phyloP scores from a whole-genome alignment of 495 filamentous ascomycete genomes.

The Peziza echinospora region DNA sequence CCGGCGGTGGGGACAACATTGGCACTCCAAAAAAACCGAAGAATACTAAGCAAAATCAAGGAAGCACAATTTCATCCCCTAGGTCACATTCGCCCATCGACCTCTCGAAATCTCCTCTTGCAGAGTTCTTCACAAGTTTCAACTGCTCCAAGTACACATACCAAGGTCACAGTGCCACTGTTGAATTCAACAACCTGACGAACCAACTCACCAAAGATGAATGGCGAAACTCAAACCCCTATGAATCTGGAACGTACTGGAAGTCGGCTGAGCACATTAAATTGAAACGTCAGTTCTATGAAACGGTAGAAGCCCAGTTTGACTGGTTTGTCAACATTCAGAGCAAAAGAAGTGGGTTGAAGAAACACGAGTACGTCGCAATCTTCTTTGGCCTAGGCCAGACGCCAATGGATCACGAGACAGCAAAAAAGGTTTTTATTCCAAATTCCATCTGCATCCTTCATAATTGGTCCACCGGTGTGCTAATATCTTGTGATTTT shows the following conservation, averaged over 20 bases:
- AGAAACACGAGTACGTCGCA: not conserved
- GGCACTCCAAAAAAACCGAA: not conserved
- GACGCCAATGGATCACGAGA: not conserved
- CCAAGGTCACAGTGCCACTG: not conserved
- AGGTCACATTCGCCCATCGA: too few relatives aligned
- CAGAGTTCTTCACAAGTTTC: not conserved
- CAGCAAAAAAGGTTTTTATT: not conserved
- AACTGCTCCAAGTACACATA: not conserved
- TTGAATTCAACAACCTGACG: too few relatives aligned
- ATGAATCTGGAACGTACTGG: not conserved
- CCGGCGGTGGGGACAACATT: not conserved
- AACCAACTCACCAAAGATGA: too few relatives aligned
- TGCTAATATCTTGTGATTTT: not conserved
- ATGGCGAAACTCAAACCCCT: too few relatives aligned
- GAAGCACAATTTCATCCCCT: too few relatives aligned
- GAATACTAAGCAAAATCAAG: too few relatives aligned
- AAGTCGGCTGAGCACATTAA: not conserved
- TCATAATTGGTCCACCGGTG: not conserved
- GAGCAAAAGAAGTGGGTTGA: not conserved
- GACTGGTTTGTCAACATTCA: not conserved
- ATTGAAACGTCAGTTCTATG: not conserved
- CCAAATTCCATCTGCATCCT: too few relatives aligned
- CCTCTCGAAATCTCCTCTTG: not conserved
- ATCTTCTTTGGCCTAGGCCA: not conserved
- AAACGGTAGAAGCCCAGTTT: not conserved